Base-by-base conservation (phyloP, 2,329 filamentous ascomycete species). In the Phyllosticta capitalensis region DNA sequence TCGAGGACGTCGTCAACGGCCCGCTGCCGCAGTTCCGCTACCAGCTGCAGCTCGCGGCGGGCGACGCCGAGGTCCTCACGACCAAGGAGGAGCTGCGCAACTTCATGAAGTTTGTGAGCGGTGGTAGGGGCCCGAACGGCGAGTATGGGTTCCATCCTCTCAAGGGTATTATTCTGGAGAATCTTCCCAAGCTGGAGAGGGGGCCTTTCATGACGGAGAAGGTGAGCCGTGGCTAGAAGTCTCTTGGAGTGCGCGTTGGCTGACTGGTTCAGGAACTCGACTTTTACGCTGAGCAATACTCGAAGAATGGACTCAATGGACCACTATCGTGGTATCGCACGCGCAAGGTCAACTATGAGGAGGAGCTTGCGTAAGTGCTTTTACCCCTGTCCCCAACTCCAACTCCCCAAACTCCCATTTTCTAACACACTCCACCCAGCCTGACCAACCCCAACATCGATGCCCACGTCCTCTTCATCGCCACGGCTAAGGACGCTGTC, bases 271-370 rank as follows among this genome's bases (percentile, higher is more conserved):
- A 77, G 69, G 88, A 92, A 73, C 72, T 92, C 52, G 85, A 92
- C 59, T 88, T 84, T 74, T 96, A 96, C 72, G 83, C 83, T 19
- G 74, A 82, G 28, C 80, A 91, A 74, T 95, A 86, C 73, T 72
- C 78, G n/a, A 80, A 82, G 50, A 82, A 86, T 68, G 90, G 90
- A 52, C 73, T 97, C 64, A 83, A 86, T 64, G 90, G 90, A 0
- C 89, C 90, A 81, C 79, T 90, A 62, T 94, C 92, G 74, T 96
- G 90, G 89, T 99, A 99, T 75, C 85, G 91, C 51, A 88, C 83
- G 2, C 78, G 83, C 20, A 76, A 82, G 71, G 72, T 86, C 63
- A 96, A 95, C 73, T 88, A 79, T 69, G 81, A 89, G 49, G 90
- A 96, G 63, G 94, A 96, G 61, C 70, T 75, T 61, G 67, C 67